Evolutionary conservation across 108 stramenopile species (phyloP), one percentile per base, ranked within the genome.

Genomic region (Conticribra weissflogii): DNA sequence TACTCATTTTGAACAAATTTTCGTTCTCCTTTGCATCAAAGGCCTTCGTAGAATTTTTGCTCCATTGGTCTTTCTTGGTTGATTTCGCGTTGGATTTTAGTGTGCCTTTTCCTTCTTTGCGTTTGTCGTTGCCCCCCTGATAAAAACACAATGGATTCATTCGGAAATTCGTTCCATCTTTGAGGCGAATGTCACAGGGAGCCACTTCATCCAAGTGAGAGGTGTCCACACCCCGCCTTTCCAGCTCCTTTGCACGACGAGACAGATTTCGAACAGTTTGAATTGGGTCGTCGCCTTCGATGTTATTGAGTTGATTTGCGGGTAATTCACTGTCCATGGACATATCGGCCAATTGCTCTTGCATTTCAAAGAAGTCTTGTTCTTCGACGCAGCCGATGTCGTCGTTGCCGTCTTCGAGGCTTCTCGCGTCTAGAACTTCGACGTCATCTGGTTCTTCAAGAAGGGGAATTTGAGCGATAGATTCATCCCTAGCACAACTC

Each of bases 191-290:
- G 33, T 81, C 74, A 19, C 53, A 69, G 32, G 76, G 76, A 29
- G 76, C 76, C 49, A 77, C 68, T 63, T 77, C 76, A 17, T 77
- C 62, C n/a, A 77, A 57, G 12, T 55, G 60, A 19, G 71, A 72
- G 21, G 76, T 58, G 33, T 77, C 68, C 28, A 77, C 36, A 15
- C 76, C 76, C 22, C 46, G 56, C 34, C 62, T 45, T 36, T 68
- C 68, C 15, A 63, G 49, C 0, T 53, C 46, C 45, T 64, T 69
- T 4, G 76, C 76, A 36, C 76, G 47, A 53, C 76, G 56, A 15
- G 66, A 77, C 21, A 63, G 55, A 62, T 77, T 77, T 21, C 63
- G 45, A 3, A 77, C 76, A 15, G 76, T 77, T 65, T 77, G 76
- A 34, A 77, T 77, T 2, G 76, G 68, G 59, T 77, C 76, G 33